Percentiles rank a stretch among this genome's conserved stretches.
Evolutionary conservation across 306 rosid species (phyloP).

Genomic region (Mimosa pudica): DNA sequence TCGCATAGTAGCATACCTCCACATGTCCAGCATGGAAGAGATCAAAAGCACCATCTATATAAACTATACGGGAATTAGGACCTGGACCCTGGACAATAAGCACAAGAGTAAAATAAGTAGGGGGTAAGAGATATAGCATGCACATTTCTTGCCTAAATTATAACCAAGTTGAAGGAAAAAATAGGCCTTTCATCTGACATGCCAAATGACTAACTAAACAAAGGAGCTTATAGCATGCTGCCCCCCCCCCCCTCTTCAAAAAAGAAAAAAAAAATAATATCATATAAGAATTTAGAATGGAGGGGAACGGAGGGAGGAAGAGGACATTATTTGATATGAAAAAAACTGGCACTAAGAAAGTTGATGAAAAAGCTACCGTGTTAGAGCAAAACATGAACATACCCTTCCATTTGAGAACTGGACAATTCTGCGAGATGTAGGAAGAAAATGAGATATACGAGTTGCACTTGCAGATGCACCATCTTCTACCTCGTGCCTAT

Average conservation of each 20-base stretch:
- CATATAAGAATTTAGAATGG: background rate
- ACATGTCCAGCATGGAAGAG: slow-evolving; percentile 99
- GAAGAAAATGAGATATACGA: slow-evolving; percentile 85
- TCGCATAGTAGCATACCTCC: slow-evolving; percentile 42
- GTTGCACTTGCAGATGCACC: slow-evolving; percentile 64
- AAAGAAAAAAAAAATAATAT: background rate
- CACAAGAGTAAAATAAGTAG: background rate
- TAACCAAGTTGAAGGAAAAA: background rate
- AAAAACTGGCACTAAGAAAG: background rate
- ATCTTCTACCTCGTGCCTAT: slow-evolving; percentile 72
- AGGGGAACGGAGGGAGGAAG: background rate
- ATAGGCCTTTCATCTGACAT: background rate
- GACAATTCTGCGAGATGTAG: slow-evolving; percentile 88
- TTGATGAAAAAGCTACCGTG: background rate
- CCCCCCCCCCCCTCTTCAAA: too few species aligned
- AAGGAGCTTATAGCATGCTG: background rate
- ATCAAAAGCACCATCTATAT: slow-evolving; percentile 99
- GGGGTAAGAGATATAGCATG: background rate
- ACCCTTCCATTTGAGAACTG: slow-evolving; percentile 98
- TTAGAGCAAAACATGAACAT: slow-evolving; percentile 28
- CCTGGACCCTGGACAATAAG: slow-evolving; percentile 77
- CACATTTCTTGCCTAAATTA: background rate
- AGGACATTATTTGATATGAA: background rate
- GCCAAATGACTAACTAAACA: background rate
- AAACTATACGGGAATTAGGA: slow-evolving; percentile 91